phyloP scores from a whole-genome alignment of 2,329 filamentous ascomycete genomes.

The Dendryphion nanum region DNA sequence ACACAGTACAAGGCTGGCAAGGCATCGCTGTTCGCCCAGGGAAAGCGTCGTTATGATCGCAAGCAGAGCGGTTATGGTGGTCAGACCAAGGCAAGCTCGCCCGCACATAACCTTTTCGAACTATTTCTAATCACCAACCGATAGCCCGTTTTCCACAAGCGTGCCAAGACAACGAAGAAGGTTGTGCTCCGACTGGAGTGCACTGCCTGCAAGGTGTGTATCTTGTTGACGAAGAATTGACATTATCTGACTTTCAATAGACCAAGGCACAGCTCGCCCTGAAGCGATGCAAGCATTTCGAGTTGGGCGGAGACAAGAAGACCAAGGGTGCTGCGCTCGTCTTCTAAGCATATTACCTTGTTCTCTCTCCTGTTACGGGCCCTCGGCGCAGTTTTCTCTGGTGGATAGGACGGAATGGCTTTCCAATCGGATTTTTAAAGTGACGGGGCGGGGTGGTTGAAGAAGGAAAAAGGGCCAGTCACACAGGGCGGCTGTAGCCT shows the following conservation, averaged over 20 bases:
- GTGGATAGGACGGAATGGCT: conserved; percentile 34
- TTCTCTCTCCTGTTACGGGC: conserved; percentile 41
- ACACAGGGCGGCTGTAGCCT: conserved; percentile 39
- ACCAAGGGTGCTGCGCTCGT: conserved; percentile 99
- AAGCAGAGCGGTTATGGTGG: conserved; percentile 99
- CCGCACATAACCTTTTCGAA: too few species aligned
- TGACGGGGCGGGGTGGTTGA: conserved; percentile 26
- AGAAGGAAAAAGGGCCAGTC: conserved; percentile 33
- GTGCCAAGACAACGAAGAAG: conserved; percentile 99
- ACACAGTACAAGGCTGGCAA: conserved; percentile 98
- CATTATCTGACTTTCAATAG: conserved; percentile 33
- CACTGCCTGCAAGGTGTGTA: conserved; percentile 74
- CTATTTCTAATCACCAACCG: too few species aligned
- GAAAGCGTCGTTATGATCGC: conserved; percentile 89
- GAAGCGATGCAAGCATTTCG: conserved; percentile 99
- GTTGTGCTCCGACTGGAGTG: conserved; percentile 98
- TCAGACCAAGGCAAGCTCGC: too few species aligned
- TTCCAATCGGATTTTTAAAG: conserved; percentile 30
- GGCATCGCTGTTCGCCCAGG: conserved; percentile 94
- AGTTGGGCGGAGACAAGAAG: conserved; percentile 99
- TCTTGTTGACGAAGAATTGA: neutral
- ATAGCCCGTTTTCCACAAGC: conserved; percentile 99
- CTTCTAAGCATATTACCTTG: conserved; percentile 72
- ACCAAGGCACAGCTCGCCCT: conserved; percentile 95
- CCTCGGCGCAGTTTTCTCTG: conserved; percentile 39